Evolutionary conservation across 805 yeast genomes (phyloP).

Genomic region (Ogataea philodendri): DNA sequence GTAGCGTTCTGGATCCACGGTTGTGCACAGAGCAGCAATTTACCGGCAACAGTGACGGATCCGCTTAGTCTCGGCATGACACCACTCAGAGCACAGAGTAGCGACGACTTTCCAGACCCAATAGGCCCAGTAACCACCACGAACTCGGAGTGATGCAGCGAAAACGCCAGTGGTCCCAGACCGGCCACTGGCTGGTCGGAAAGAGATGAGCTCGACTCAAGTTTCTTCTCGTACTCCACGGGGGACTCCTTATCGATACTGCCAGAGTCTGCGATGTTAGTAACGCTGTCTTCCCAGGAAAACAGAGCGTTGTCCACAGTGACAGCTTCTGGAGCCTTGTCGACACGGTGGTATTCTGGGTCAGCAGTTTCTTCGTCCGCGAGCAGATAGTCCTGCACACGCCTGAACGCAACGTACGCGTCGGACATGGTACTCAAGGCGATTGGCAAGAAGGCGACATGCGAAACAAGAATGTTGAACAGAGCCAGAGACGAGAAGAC

Average conservation of each 20-base stretch:
- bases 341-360: slow-evolving; percentile 18
- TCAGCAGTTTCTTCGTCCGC: slow-evolving; percentile 37
- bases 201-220: background rate
- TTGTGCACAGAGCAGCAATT: slow-evolving; percentile 40
- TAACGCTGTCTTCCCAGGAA: slow-evolving; percentile 53
- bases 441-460: slow-evolving; percentile 67
- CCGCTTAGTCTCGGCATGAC: slow-evolving; percentile 60
- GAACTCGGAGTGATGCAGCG: slow-evolving; percentile 43
- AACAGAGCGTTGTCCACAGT: slow-evolving; percentile 52
- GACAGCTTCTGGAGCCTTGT: slow-evolving; percentile 41
- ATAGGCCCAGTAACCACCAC: slow-evolving; percentile 75
- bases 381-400: slow-evolving; percentile 54
- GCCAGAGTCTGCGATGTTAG: too few relatives aligned
- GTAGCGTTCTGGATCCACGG: slow-evolving; percentile 91
- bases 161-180: slow-evolving; percentile 6
- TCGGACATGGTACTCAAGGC: slow-evolving; percentile 69
- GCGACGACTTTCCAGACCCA: slow-evolving; percentile 65
- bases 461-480: slow-evolving; percentile 59
- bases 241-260: too few relatives aligned
- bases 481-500: slow-evolving; percentile 70
- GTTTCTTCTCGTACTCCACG: background rate
- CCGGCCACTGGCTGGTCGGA: slow-evolving; percentile 2
- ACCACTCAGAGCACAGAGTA: slow-evolving; percentile 68
- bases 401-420: slow-evolving; percentile 56
- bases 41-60: slow-evolving; percentile 50